Base-by-base conservation (phyloP, 2,329 filamentous ascomycete species). In the Metarhizium brunneum region DNA sequence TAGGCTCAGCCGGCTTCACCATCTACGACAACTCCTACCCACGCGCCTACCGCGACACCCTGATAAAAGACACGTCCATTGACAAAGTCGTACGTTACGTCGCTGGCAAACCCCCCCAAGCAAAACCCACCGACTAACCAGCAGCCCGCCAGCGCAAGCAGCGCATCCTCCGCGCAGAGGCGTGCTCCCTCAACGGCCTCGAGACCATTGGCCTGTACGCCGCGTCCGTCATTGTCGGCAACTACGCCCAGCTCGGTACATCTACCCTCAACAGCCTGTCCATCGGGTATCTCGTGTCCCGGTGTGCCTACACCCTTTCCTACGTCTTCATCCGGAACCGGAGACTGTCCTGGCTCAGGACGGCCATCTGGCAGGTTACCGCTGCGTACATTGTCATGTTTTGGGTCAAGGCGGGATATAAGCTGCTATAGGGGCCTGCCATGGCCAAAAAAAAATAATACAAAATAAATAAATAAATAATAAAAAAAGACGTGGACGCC, bases 101-200 rank as follows among this genome's bases (percentile, higher is more conserved):
- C 3, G 3, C 6, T 29, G 18, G 4, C 4, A 29, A 5, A 13
- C 18, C 3, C 16, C 18, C 30, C 6, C 18, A 25, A 25, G 25
- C 1, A 8, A 42, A 25, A 16, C 4, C 16, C 10, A 18, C 14
- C 14, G 2, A 4, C 8, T 25, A 2, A n/a, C 47, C 35, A 40
- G 48, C 47, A 14, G 3, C 14, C 4, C 8, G 14, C 2, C 58
- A 81, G 65, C 74, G 72, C 32, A 81, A 85, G 63, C 82, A 82
- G 63, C 74, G 74, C 52, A 72, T 79, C 36, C 65, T 82, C 45
- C 76, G 80, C 52, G 73, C 76, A 32, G 77, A 85, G 63, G 77
- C 79, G 20, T 75, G 76, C 4, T 62, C 68, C 11, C 62, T 66
- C 49, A 78, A 78, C 60, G 72, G 67, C 58, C 68, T 75, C 57